phyloP scores from a whole-genome alignment of 2,329 filamentous ascomycete species.

The Ascochyta pisi region DNA sequence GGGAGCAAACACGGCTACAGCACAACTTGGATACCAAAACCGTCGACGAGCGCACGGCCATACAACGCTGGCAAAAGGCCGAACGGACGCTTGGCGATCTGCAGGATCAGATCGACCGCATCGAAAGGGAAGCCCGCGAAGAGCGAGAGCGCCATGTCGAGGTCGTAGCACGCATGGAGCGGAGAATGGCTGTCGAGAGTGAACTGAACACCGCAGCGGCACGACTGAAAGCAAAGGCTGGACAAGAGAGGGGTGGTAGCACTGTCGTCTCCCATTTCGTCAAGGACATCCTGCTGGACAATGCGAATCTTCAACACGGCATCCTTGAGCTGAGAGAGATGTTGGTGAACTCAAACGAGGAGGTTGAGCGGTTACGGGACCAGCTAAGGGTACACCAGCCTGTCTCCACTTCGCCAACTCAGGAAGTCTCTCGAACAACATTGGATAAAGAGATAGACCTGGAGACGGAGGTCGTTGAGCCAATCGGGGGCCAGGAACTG shows the following conservation, averaged over 20 bases:
- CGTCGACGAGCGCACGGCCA: constrained; percentile 78
- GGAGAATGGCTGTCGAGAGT: constrained; percentile 79
- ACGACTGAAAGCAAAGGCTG: constrained; percentile 74
- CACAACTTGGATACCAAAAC: constrained; percentile 70
- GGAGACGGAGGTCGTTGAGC: constrained; percentile 46
- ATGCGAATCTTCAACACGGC: constrained; percentile 89
- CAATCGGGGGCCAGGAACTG: constrained; percentile 61
- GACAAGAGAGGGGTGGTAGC: constrained; percentile 64
- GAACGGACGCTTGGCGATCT: constrained; percentile 79
- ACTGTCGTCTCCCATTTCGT: constrained; percentile 94
- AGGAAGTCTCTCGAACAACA: constrained; percentile 52
- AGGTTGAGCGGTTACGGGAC: constrained; percentile 85
- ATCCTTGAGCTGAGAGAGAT: constrained; percentile 91
- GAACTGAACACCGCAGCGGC: constrained; percentile 82
- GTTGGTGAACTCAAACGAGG: constrained; percentile 89
- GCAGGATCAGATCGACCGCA: constrained; percentile 85
- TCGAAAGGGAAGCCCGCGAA: constrained; percentile 81
- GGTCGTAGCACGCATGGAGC: constrained; percentile 81
- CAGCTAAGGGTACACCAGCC: constrained; percentile 83
- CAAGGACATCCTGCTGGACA: constrained; percentile 92
- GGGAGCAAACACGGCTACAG: constrained; percentile 78
- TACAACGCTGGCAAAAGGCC: constrained; percentile 84
- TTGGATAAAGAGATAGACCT: constrained; percentile 79
- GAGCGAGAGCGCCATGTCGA: constrained; percentile 84
- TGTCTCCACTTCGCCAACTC: constrained; percentile 45